A percentile compares a stretch with the other conserved stretches of the same genome.
phyloP scores from a whole-genome alignment of 2,329 filamentous ascomycete genomes.

The Trichophyton simii region DNA sequence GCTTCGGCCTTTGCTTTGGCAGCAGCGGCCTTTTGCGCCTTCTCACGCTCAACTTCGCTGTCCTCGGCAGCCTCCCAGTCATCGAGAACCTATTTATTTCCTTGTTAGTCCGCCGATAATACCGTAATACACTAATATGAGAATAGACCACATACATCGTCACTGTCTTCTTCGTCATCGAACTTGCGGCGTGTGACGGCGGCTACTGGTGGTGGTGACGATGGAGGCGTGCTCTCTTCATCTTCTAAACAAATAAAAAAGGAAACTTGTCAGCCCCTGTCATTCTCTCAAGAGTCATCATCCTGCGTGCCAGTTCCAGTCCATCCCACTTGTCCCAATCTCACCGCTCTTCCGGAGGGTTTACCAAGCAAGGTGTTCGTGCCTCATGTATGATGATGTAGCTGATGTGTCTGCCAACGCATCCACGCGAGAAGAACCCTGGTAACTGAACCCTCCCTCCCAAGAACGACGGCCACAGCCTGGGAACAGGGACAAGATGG shows the following conservation, averaged over 20 bases:
- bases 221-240: constrained; percentile 42
- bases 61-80: constrained; percentile 96
- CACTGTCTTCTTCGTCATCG: constrained; percentile 79
- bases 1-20: constrained; percentile 82
- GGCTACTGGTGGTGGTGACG: constrained; percentile 35
- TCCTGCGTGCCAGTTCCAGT: not conserved
- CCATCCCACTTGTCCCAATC: not conserved
- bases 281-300: not conserved
- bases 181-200: constrained; percentile 55
- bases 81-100: constrained; percentile 59
- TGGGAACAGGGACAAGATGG: not conserved
- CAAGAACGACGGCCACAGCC: not conserved
- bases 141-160: constrained; percentile 48
- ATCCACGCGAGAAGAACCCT: not conserved
- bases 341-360: not conserved
- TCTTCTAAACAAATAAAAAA: constrained; percentile 20
- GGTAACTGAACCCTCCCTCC: not conserved
- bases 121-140: constrained; percentile 1
- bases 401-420: not conserved
- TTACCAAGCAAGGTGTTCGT: not conserved
- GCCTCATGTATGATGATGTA: constrained; percentile 1
- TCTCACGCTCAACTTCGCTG: constrained; percentile 91
- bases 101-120: not conserved
- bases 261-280: constrained; percentile 3
- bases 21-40: constrained; percentile 73